Percentiles rank a stretch among this genome's conserved stretches.
phyloP scores from a whole-genome alignment of 2,329 filamentous ascomycete species.

The Elsinoe arachidis region DNA sequence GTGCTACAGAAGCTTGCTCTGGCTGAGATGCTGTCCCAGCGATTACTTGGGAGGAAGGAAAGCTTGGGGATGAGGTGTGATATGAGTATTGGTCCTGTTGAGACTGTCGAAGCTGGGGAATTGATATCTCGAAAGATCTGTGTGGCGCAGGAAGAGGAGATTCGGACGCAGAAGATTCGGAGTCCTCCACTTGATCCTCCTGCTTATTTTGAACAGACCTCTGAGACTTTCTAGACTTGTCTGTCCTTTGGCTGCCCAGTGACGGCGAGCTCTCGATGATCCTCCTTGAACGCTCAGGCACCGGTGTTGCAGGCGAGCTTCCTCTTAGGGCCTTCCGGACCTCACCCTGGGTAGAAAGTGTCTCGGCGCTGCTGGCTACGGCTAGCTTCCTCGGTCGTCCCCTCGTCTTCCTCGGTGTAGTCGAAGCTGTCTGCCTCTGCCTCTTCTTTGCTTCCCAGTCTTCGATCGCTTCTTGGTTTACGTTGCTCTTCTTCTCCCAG shows the following conservation, averaged over 20 bases:
- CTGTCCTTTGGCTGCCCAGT: not conserved
- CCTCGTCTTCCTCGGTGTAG: not conserved
- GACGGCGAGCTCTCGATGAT: conserved; percentile 9
- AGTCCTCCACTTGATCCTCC: not conserved
- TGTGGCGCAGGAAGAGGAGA: not conserved
- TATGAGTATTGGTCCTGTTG: conserved; percentile 11
- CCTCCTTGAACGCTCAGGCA: not conserved
- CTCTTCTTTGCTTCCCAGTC: conserved; percentile 29
- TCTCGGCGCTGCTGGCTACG: not conserved
- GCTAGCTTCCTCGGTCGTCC: conserved; percentile 3
- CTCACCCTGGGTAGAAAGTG: not conserved
- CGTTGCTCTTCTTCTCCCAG: conserved; percentile 42
- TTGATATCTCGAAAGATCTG: not conserved
- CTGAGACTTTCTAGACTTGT: too few species aligned
- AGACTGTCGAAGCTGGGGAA: not conserved
- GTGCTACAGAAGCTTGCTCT: not conserved
- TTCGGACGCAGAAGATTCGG: not conserved
- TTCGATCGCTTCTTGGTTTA: conserved; percentile 28
- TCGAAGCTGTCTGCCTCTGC: not conserved
- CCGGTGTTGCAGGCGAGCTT: not conserved
- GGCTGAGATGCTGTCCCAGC: conserved; percentile 12
- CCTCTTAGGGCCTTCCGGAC: not conserved
- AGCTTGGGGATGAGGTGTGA: conserved; percentile 3
- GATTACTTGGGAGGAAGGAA: conserved; percentile 15
- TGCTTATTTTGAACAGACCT: too few species aligned